Conservation (phyloP, 169 alveolate species). For the Plasmodium ovale region DNA sequence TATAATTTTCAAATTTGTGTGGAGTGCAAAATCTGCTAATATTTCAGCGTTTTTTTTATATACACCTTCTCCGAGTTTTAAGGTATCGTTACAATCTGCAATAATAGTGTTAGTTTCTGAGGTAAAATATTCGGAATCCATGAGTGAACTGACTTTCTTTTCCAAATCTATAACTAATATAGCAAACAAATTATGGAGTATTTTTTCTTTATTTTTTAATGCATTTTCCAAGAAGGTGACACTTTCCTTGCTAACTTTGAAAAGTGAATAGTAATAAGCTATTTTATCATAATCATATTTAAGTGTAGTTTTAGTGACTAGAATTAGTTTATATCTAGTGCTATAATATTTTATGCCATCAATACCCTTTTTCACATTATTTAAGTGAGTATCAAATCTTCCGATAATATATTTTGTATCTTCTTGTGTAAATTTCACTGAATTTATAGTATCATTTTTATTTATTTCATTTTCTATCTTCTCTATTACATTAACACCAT, state of each 20-base stretch:
- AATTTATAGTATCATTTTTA: not conserved
- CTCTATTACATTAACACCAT: not conserved
- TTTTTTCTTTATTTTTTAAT: not conserved
- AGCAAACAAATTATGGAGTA: not conserved
- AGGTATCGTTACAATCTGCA: not conserved
- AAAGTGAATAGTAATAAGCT: not conserved
- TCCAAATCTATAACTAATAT: not conserved
- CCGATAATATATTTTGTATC: not conserved
- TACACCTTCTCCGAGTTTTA: not conserved
- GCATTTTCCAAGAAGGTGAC: not conserved
- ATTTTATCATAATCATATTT: not conserved
- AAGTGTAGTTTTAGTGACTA: no score
- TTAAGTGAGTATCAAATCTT: not conserved
- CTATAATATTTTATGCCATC: not conserved
- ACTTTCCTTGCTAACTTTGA: not conserved
- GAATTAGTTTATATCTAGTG: no score
- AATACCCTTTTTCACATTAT: not conserved
- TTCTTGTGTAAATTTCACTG: not conserved
- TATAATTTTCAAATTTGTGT: not conserved
- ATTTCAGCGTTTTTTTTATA: not conserved
- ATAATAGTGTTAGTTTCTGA: not conserved
- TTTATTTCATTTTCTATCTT: not conserved
- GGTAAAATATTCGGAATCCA: not conserved
- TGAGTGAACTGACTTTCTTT: not conserved
- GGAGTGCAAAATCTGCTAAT: not conserved